Conservation (phyloP, 225 moss, liverwort and hornwort genomes). For the Thuidium tamariscinum region DNA sequence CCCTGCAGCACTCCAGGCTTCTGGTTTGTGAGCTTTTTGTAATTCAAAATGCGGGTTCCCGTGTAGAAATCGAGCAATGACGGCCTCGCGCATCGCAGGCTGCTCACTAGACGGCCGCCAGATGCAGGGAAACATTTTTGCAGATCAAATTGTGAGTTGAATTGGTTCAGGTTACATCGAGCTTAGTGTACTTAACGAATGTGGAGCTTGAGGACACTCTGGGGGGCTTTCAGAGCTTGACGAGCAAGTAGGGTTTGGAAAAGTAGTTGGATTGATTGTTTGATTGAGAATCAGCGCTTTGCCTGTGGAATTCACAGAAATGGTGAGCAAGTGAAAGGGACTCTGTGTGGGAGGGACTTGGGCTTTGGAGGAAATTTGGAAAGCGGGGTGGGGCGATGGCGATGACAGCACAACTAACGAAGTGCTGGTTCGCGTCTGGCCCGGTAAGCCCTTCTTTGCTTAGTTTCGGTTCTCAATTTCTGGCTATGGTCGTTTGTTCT, state of each 20-base stretch:
- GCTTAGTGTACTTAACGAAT: background rate
- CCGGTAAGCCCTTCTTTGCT: background rate
- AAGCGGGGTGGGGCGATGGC: slow-evolving; percentile 8
- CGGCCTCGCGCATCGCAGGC: background rate
- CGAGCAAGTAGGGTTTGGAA: background rate
- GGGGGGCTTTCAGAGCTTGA: background rate
- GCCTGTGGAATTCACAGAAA: background rate
- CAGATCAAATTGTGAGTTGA: background rate
- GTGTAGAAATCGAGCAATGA: background rate
- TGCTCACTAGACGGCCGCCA: background rate
- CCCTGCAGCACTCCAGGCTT: background rate
- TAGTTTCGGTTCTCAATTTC: background rate
- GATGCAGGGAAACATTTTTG: background rate
- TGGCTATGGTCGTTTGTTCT: background rate
- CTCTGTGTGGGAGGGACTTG: background rate
- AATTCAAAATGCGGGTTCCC: background rate
- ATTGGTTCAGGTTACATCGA: background rate
- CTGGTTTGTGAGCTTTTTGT: background rate
- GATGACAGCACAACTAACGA: slow-evolving; percentile 12
- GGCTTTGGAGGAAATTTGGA: background rate
- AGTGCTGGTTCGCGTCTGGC: slow-evolving; percentile 13
- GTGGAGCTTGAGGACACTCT: background rate
- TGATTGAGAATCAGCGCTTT: background rate
- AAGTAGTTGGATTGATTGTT: background rate
- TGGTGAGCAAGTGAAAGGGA: background rate